Evolutionary conservation across 1,284 basidiomycete species (phyloP).

Genomic region (Cyathus olla): DNA sequence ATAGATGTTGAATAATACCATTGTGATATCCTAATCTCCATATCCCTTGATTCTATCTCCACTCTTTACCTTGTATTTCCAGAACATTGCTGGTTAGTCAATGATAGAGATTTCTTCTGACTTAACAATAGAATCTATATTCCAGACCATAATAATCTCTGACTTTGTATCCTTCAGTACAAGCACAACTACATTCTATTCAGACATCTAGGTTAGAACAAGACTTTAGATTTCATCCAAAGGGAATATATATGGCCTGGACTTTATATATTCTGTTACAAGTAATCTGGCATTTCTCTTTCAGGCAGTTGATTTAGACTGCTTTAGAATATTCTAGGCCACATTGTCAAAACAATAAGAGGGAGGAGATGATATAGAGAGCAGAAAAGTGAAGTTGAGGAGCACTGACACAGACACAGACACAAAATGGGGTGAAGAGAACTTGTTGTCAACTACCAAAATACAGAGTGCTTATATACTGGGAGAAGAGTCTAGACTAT

Average conservation of each 20-base stretch:
- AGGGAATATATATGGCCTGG: background rate
- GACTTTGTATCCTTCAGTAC: background rate
- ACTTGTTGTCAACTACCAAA: too few relatives aligned
- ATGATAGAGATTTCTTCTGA: background rate
- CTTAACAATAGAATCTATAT: conserved; percentile 2
- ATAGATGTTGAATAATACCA: background rate
- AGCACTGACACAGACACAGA: too few relatives aligned
- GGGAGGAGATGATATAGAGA: too few relatives aligned
- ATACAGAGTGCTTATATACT: too few relatives aligned
- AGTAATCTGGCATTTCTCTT: too few relatives aligned
- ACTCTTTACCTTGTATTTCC: background rate
- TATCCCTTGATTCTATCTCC: background rate
- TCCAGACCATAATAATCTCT: background rate
- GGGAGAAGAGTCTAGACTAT: too few relatives aligned
- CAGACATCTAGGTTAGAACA: conserved; percentile 1
- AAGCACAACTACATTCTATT: background rate
- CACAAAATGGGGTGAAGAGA: too few relatives aligned
- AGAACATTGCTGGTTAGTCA: background rate
- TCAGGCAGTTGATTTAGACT: too few relatives aligned
- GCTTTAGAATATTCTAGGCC: too few relatives aligned
- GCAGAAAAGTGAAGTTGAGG: too few relatives aligned
- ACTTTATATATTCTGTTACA: too few relatives aligned
- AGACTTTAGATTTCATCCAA: background rate
- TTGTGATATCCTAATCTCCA: background rate
- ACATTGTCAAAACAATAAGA: too few relatives aligned